Base-by-base conservation (phyloP, 345 rosid species). In the Hibiscus trionum region DNA sequence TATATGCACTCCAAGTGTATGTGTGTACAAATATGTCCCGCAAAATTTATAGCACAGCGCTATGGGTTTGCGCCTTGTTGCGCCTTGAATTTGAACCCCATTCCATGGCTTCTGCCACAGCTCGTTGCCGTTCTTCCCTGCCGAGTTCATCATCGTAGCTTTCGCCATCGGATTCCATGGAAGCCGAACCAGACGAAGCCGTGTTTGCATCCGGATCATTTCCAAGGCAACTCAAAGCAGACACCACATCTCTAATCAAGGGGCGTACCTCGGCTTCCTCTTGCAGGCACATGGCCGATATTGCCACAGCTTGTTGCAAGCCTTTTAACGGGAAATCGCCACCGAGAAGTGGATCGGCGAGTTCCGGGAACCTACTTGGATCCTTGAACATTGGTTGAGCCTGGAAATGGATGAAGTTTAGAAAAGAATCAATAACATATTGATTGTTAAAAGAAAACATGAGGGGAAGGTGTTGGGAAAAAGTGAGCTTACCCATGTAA, bases 201-300 rank as follows among this genome's bases (percentile, higher is more conserved):
- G 24, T 55, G 59, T 29, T 71, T n/a, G 29, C 37, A 66, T 71
- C 74, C 1, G 82, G 77, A 57, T 77, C 67, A 4, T 69, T 75
- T 76, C 90, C 88, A 2, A 90, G 86, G 83, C 85, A 86, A 63
- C 88, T 90, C 1, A 95, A 96, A 49, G 97, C 93, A 0, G 79
- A 80, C 16, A 90, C 99, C 3, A 90, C 93, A 16, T 95, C 97
- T 24, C 89, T 85, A 66, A 90, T 95, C 68, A 84, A 68, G 5
- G 98, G 97, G 6, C 98, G 86, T n/a, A 76, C 91, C 0, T 72
- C 55, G 4, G 91, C 80, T 52, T 90, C 96, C 72, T 90, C 98
- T 17, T 91, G 89, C 16, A 94, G 81, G 65, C 98, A 94, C 98
- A 91, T 90, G 9, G 93, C 92, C 0, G 99, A 90, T 0, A 89